Evolutionary conservation across 2,329 filamentous ascomycete genomes (phyloP).

Genomic region (Arachnomyces sp.): DNA sequence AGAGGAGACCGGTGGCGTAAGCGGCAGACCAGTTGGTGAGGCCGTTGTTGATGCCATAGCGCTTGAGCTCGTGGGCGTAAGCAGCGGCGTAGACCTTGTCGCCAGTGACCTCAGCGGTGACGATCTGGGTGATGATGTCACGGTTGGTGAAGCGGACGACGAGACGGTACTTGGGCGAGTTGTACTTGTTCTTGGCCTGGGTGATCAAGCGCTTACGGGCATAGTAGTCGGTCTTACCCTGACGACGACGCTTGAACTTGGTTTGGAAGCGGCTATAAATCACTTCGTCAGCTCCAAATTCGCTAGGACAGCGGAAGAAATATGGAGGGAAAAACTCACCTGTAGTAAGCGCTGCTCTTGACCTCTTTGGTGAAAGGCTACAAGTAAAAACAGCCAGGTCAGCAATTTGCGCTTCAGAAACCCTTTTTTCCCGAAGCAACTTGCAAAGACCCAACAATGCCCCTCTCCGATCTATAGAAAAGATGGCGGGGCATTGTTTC

Average conservation of each 20-base stretch:
- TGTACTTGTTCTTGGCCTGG: constrained; percentile 99
- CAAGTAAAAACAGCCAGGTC: constrained; percentile 64
- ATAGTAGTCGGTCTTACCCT: constrained; percentile 99
- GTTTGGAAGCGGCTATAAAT: constrained; percentile 85
- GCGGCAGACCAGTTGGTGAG: constrained; percentile 99
- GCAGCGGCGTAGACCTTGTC: constrained; percentile 93
- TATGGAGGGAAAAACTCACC: constrained; percentile 52
- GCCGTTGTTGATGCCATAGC: constrained; percentile 96
- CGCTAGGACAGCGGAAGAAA: constrained; percentile 6
- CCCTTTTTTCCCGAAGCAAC: constrained; percentile 80
- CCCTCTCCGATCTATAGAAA: constrained; percentile 10
- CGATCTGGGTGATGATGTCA: constrained; percentile 97
- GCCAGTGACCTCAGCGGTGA: constrained; percentile 90
- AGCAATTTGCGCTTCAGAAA: constrained; percentile 99
- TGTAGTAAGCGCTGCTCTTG: constrained; percentile 99
- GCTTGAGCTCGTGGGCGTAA: constrained; percentile 95
- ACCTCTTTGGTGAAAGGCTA: constrained; percentile 88
- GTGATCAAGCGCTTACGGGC: constrained; percentile 98
- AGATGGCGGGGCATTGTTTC: constrained; percentile 9
- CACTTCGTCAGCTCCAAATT: constrained; percentile 12
- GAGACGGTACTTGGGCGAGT: constrained; percentile 98
- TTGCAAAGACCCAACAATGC: constrained; percentile 70
- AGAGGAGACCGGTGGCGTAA: constrained; percentile 91
- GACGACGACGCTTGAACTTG: constrained; percentile 96
- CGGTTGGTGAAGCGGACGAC: constrained; percentile 99